Conservation (phyloP, 768 basidiomycete species). For the Pholiota molesta region DNA sequence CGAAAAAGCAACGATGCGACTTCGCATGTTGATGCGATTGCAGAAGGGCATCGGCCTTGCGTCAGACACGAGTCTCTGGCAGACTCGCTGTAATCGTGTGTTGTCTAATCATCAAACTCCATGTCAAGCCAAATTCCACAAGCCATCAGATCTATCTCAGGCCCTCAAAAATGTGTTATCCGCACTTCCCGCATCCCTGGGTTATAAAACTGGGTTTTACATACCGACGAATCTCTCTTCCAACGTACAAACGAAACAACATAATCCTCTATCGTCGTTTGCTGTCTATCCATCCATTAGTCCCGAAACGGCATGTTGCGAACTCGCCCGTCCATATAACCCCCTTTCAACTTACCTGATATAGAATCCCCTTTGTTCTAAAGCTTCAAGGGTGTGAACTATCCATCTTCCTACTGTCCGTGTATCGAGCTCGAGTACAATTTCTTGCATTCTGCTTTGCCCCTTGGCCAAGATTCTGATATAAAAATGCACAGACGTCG, state of each 20-base stretch:
- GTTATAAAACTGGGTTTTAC: conserved; percentile 26
- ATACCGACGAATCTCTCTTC: conserved; percentile 14
- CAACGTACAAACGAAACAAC: conserved; percentile 16
- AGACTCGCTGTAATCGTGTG: conserved; percentile 27
- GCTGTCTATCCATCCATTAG: conserved; percentile 29
- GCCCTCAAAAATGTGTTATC: conserved; percentile 29
- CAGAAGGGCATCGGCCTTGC: conserved; percentile 26
- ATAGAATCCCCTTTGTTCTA: conserved; percentile 51
- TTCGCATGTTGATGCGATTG: conserved; percentile 13
- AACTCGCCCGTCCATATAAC: conserved; percentile 35
- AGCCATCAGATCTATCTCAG: conserved; percentile 32
- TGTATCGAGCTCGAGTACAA: conserved; percentile 40
- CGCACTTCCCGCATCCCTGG: conserved; percentile 30
- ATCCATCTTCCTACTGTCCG: conserved; percentile 36
- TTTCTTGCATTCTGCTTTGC: conserved; percentile 41
- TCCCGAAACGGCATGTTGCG: conserved; percentile 49
- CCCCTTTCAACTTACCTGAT: conserved; percentile 55
- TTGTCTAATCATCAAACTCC: conserved; percentile 29
- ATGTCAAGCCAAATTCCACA: conserved; percentile 28
- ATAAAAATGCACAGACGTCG: conserved; percentile 47
- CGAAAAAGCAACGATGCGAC: conserved; percentile 24
- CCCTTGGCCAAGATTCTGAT: conserved; percentile 42
- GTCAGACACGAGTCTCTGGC: conserved; percentile 28
- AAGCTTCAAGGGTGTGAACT: conserved; percentile 39
- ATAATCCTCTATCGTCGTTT: conserved; percentile 26